Base-by-base conservation (phyloP, 2,329 filamentous ascomycete species). In the Tolypocladium inflatum region DNA sequence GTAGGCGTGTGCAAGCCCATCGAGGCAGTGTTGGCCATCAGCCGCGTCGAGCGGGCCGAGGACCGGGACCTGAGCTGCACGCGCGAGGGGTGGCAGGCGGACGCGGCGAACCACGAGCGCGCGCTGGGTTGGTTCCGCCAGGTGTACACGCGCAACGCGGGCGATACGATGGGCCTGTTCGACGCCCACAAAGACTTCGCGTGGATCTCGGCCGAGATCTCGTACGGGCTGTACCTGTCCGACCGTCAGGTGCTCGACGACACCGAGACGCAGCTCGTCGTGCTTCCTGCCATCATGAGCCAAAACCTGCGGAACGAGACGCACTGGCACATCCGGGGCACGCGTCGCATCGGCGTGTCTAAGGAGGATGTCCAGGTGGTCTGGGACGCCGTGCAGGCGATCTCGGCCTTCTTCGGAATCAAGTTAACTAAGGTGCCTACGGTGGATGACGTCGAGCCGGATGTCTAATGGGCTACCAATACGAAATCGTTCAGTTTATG, bases 191-290 rank as follows among this genome's bases (percentile, higher is more conserved):
- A 62, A 41, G 72, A 76, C 57, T 74, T 73, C 69, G 74, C 73
- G 3, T 84, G 79, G 78, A 68, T 83, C 8, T 78, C 75, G 21
- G 71, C 74, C 21, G 71, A 83, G 56, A 83, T 85, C 59, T 83
- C 79, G 0, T 85, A 85, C 59, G 82, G 82, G 0, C 70, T 85
- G 13, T 85, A 80, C 62, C 74, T 85, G 0, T 79, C 77, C 11
- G 81, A 85, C 65, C 77, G 81, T 33, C 76, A 73, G 61, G 78
- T 84, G 11, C 67, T 85, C 4, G 77, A 77, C 21, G 78, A 78
- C 11, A 59, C 81, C 4, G 81, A 83, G 54, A 83, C 82, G 1
- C 78, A 84, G 63, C 67, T 84, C 10, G 76, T 81, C 1, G 79
- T 81, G 1, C 67, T 84, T 3, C 69, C 75, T 3, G 78, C 76